Evolutionary conservation across 2,329 filamentous ascomycete species (phyloP).

Genomic region (Monosporascus sp.): DNA sequence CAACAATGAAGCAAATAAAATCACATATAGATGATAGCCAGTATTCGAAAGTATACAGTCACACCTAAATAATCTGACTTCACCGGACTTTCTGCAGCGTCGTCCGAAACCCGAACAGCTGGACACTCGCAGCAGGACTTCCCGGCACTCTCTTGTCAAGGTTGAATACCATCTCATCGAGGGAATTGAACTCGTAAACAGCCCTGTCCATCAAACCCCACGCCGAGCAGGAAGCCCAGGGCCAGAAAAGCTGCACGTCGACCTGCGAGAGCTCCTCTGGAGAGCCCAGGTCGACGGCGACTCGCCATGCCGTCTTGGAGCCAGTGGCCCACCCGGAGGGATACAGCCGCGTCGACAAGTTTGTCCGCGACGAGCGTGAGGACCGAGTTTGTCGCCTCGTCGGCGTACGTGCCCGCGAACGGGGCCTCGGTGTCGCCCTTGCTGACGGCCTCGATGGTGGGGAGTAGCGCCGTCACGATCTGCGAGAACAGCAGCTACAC

Average conservation of each 20-base stretch:
- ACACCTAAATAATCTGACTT: no score
- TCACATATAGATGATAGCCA: no score
- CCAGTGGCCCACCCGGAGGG: slow-evolving; percentile 2
- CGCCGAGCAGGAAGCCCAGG: slow-evolving; percentile 3
- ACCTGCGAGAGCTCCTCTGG: slow-evolving; percentile 2
- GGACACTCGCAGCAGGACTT: slow-evolving; percentile 2
- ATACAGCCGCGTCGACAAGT: slow-evolving; percentile 4
- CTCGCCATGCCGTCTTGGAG: slow-evolving; percentile 2
- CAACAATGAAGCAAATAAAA: no score
- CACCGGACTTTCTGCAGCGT: neutral
- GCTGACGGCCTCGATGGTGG: slow-evolving; percentile 4
- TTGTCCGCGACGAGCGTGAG: slow-evolving; percentile 1
- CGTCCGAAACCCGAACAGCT: slow-evolving; percentile 3
- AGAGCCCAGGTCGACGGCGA: slow-evolving; percentile 1
- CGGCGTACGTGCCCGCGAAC: slow-evolving; percentile 5
- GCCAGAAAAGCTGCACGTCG: slow-evolving; percentile 7
- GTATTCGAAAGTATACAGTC: no score
- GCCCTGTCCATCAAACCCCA: slow-evolving; percentile 6
- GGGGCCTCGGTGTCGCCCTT: slow-evolving; percentile 4
- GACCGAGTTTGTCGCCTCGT: slow-evolving; percentile 3
- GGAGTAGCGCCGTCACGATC: neutral
- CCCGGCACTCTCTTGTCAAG: neutral
- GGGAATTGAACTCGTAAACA: slow-evolving; percentile 6
- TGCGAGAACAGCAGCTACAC: slow-evolving; percentile 4
- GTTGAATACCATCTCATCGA: slow-evolving; percentile 7